A percentile compares a stretch with the other conserved stretches of the same genome.
phyloP scores from a whole-genome alignment of 1,139 yeast genomes.

The Yamadazyma diospyri region DNA sequence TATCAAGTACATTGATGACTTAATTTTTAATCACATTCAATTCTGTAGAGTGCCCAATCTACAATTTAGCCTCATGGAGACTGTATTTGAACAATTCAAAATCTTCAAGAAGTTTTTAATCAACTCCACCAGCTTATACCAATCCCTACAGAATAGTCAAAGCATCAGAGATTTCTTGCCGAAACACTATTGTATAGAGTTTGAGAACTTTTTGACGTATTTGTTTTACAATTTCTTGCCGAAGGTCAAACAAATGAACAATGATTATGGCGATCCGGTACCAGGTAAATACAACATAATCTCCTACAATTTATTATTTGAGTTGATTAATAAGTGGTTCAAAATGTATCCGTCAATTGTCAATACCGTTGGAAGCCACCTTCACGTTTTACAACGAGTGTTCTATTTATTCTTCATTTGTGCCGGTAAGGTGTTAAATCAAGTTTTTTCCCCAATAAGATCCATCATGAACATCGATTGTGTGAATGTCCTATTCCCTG shows the following conservation, averaged over 20 bases:
- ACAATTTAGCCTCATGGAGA: constrained; percentile 24
- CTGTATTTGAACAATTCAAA: constrained; percentile 13
- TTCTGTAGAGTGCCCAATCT: constrained; percentile 34
- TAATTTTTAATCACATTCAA: constrained; percentile 25
- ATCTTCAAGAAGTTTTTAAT: constrained; percentile 22
- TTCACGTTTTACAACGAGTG: constrained; percentile 30
- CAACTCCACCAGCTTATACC: constrained; percentile 16
- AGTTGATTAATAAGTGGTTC: constrained; percentile 33
- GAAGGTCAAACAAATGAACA: constrained; percentile 23
- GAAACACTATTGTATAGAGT: constrained; percentile 22
- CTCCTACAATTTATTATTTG: constrained; percentile 28
- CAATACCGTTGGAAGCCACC: constrained; percentile 25
- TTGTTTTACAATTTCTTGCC: constrained; percentile 28
- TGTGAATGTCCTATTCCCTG: constrained; percentile 28
- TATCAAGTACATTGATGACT: constrained; percentile 22
- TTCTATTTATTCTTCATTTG: constrained; percentile 34
- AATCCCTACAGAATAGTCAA: constrained; percentile 13
- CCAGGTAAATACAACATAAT: constrained; percentile 4
- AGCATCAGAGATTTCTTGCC: constrained; percentile 16
- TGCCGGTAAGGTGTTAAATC: constrained; percentile 31
- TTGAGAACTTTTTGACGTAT: constrained; percentile 28
- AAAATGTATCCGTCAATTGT: constrained; percentile 34
- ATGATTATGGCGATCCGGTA: constrained; percentile 10
- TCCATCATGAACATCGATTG: constrained; percentile 36
- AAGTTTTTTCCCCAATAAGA: constrained; percentile 33